Conservation (phyloP, 2,329 filamentous ascomycete genomes). For the Eutypa lata region DNA sequence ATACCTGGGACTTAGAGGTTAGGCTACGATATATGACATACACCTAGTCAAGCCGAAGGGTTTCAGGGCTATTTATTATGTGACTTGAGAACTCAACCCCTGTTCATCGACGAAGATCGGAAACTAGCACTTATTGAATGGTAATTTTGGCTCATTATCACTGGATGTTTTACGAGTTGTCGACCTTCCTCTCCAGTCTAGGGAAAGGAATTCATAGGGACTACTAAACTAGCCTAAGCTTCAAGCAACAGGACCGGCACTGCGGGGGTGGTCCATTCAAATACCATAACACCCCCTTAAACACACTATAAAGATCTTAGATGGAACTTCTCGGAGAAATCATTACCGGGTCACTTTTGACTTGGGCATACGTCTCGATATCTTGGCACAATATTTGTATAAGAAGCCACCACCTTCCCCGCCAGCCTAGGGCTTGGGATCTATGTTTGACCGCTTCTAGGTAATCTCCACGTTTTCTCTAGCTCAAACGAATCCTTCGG, state of each 20-base stretch:
- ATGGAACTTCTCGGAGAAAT: not conserved
- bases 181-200: not conserved
- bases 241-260: not conserved
- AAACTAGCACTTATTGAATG: too few relatives aligned
- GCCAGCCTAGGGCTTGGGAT: not conserved
- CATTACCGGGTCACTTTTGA: not conserved
- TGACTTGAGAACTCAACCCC: too few relatives aligned
- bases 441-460: not conserved
- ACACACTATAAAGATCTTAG: not conserved
- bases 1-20: not conserved
- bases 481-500: not conserved
- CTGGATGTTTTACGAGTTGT: too few relatives aligned
- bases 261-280: not conserved
- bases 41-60: too few relatives aligned
- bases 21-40: not conserved
- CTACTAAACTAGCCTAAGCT: not conserved
- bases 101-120: too few relatives aligned
- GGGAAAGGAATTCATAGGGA: not conserved
- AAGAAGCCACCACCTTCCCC: not conserved
- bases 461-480: not conserved
- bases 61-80: too few relatives aligned
- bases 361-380: not conserved
- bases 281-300: not conserved
- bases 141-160: too few relatives aligned
- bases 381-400: not conserved